Percentiles rank a stretch among this genome's conserved stretches.
phyloP scores from a whole-genome alignment of 495 filamentous ascomycete species.

The Jackrogersella minutella region DNA sequence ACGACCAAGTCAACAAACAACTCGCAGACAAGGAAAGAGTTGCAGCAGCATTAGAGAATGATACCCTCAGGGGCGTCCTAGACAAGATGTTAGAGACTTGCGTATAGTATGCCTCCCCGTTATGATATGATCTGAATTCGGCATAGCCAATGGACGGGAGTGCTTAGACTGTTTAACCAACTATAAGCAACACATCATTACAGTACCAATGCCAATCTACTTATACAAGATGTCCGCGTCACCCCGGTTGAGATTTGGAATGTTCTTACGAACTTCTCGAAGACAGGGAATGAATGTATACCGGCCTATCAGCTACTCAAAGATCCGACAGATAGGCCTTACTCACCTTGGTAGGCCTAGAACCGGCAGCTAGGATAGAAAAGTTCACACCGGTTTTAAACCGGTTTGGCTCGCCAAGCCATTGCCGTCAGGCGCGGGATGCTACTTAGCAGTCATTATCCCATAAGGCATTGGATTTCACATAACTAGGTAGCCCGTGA shows the following conservation, averaged over 20 bases:
- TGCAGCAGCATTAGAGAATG: conserved; percentile 93
- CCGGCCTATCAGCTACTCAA: conserved; percentile 14
- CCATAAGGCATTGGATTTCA: background rate
- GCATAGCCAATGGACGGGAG: conserved; percentile 1
- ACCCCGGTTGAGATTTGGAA: conserved; percentile 12
- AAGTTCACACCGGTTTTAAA: conserved; percentile 27
- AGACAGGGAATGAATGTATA: conserved; percentile 17
- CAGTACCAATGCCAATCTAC: background rate
- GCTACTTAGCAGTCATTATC: background rate
- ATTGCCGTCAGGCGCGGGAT: conserved; percentile 15
- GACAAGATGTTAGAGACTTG: conserved; percentile 94
- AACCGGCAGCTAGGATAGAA: conserved; percentile 6
- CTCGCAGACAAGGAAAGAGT: conserved; percentile 96
- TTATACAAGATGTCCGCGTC: background rate
- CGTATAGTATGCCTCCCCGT: conserved; percentile 35
- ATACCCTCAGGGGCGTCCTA: conserved; percentile 83
- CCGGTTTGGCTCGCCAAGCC: conserved; percentile 19
- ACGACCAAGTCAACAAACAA: conserved; percentile 95
- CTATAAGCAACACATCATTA: background rate
- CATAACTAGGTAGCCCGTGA: background rate
- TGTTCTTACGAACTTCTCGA: conserved; percentile 21
- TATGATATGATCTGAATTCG: background rate
- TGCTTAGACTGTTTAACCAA: background rate
- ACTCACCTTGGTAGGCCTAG: conserved; percentile 14
- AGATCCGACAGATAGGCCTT: background rate